Percentiles rank a stretch among this genome's conserved stretches.
Evolutionary conservation across 306 rosid genomes (phyloP).

Genomic region (Lagenaria siceraria): DNA sequence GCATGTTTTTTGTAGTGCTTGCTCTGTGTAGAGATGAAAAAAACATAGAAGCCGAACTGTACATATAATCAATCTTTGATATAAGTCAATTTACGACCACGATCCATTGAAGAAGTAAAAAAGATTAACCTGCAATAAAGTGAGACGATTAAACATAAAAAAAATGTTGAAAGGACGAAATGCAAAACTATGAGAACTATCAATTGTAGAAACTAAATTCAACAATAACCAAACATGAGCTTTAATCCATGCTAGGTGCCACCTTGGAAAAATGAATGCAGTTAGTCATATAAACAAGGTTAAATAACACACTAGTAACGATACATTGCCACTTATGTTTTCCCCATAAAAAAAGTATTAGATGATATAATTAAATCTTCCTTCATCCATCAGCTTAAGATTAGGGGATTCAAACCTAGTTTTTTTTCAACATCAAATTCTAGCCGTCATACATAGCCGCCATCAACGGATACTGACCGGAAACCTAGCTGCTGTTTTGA

Average conservation of each 20-base stretch:
- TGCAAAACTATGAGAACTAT: not conserved
- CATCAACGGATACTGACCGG: too few species aligned
- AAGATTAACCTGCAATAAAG: not conserved
- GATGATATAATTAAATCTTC: too few species aligned
- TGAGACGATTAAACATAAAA: not conserved
- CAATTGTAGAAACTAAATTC: not conserved
- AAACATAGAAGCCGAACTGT: constrained; percentile 15
- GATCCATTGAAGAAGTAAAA: not conserved
- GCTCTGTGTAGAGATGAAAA: constrained; percentile 13
- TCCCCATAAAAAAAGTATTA: too few species aligned
- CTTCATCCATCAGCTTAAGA: too few species aligned
- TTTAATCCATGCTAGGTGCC: not conserved
- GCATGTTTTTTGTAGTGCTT: constrained; percentile 26
- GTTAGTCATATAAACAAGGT: not conserved
- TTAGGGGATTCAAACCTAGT: too few species aligned
- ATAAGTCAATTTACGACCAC: not conserved
- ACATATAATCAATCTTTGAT: not conserved
- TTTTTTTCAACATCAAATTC: too few species aligned
- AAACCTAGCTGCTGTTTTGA: too few species aligned
- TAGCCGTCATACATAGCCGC: too few species aligned
- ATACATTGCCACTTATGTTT: not conserved
- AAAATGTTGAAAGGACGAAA: not conserved
- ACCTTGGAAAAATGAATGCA: not conserved
- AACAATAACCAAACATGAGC: not conserved
- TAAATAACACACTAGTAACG: not conserved